Conservation (phyloP, 352 stramenopile genomes). For the Aphanomyces euteiches region DNA sequence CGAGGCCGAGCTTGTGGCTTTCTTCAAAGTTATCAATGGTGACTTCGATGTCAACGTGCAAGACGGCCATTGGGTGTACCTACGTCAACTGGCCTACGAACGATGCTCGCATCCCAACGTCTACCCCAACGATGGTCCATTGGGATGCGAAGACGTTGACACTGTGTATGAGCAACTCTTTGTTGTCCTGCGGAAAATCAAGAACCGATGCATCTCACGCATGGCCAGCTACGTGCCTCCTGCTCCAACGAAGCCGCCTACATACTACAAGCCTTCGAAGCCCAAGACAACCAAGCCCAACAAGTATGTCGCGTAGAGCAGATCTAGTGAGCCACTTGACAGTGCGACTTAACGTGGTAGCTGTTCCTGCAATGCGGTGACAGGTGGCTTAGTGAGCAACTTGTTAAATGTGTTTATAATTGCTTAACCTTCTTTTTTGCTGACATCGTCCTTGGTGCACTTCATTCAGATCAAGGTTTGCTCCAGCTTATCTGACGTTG, state of each 20-base stretch:
- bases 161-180: conserved; percentile 12
- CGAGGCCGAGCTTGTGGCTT: conserved; percentile 21
- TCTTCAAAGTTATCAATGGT: conserved; percentile 24
- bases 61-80: conserved; percentile 21
- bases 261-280: not conserved
- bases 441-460: too few relatives aligned
- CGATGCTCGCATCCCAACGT: too few relatives aligned
- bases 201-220: conserved; percentile 22
- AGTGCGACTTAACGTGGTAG: not conserved
- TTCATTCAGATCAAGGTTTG: conserved; percentile 1
- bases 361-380: not conserved
- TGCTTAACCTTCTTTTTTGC: not conserved
- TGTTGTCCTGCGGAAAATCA: conserved; percentile 3
- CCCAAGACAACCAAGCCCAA: not conserved
- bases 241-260: not conserved
- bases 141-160: not conserved
- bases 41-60: conserved; percentile 14
- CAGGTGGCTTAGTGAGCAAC: conserved; percentile 1
- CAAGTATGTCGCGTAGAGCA: not conserved
- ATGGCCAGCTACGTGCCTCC: not conserved
- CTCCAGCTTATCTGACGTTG: not conserved
- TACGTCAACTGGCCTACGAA: conserved; percentile 23
- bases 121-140: not conserved
- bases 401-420: not conserved
- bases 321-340: not conserved